phyloP scores from a whole-genome alignment of 768 basidiomycete species.

The Naganishia vishniacii region DNA sequence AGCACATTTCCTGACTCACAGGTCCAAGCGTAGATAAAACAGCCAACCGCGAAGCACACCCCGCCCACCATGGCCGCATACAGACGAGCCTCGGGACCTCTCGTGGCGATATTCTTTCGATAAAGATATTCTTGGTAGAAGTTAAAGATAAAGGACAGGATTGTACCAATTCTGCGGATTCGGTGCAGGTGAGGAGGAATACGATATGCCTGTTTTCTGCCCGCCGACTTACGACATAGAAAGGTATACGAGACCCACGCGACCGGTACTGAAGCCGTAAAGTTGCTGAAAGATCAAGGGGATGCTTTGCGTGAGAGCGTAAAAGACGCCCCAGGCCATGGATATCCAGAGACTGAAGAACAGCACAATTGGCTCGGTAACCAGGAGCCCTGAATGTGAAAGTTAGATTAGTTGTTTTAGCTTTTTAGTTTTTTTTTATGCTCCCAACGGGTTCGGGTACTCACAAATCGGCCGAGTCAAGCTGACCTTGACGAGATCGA shows the following conservation, averaged over 20 bases:
- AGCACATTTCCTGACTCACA: constrained; percentile 44
- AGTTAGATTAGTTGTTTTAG: too few species aligned
- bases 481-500: constrained; percentile 61
- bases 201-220: not conserved
- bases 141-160: constrained; percentile 37
- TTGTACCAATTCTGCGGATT: constrained; percentile 33
- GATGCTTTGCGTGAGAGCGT: constrained; percentile 56
- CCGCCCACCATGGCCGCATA: constrained; percentile 44
- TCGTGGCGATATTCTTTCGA: constrained; percentile 28
- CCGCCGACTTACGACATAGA: constrained; percentile 51
- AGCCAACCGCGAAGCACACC: constrained; percentile 40
- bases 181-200: not conserved
- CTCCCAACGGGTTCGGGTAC: too few species aligned
- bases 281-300: constrained; percentile 57
- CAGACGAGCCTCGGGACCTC: constrained; percentile 46
- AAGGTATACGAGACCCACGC: constrained; percentile 60
- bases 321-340: constrained; percentile 73
- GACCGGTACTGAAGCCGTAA: constrained; percentile 59
- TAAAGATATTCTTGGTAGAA: constrained; percentile 43
- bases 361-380: constrained; percentile 68
- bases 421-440: too few species aligned
- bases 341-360: constrained; percentile 56
- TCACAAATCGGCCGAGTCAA: constrained; percentile 66
- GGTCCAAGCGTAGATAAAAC: constrained; percentile 67
- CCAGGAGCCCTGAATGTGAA: constrained; percentile 42